Evolutionary conservation across 1,139 yeast genomes (phyloP).

Genomic region (Magnusiomyces suaveolens): DNA sequence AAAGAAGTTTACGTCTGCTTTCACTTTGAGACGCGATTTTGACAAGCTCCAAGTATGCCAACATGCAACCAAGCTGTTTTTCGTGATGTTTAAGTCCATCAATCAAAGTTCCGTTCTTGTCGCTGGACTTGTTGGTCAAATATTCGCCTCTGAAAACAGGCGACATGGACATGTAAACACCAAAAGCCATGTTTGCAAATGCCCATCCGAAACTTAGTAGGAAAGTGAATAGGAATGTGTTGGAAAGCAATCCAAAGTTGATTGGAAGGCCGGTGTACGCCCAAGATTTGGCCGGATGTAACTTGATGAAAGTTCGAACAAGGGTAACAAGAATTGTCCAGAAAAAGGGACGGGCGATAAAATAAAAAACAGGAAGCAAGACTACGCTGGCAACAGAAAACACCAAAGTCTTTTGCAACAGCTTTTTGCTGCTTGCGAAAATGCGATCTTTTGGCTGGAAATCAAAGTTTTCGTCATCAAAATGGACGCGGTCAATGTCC

Average conservation of each 20-base stretch:
- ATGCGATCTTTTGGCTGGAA: constrained; percentile 34
- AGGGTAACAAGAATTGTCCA: constrained; percentile 35
- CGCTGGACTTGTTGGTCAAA: constrained; percentile 56
- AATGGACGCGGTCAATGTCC: constrained; percentile 52
- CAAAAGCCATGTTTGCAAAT: constrained; percentile 49
- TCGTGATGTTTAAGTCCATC: constrained; percentile 52
- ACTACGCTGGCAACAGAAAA: constrained; percentile 31
- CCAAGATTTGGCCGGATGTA: constrained; percentile 29
- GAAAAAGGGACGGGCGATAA: constrained; percentile 36
- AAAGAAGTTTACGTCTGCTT: constrained; percentile 30
- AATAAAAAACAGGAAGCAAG: constrained; percentile 42
- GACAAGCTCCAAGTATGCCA: constrained; percentile 35
- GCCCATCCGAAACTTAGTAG: constrained; percentile 48
- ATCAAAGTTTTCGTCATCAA: constrained; percentile 35
- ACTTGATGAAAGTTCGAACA: constrained; percentile 26
- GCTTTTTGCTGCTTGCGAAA: constrained; percentile 29
- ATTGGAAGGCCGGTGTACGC: constrained; percentile 34
- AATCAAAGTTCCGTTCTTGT: constrained; percentile 54
- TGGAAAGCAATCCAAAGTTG: constrained; percentile 34
- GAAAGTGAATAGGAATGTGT: constrained; percentile 36
- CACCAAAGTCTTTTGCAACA: constrained; percentile 35
- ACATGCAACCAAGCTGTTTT: constrained; percentile 42
- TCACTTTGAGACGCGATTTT: constrained; percentile 26
- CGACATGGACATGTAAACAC: constrained; percentile 71
- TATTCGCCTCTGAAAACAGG: constrained; percentile 69